Evolutionary conservation across 2,329 filamentous ascomycete genomes (phyloP).

Genomic region (Xylaria sp.): DNA sequence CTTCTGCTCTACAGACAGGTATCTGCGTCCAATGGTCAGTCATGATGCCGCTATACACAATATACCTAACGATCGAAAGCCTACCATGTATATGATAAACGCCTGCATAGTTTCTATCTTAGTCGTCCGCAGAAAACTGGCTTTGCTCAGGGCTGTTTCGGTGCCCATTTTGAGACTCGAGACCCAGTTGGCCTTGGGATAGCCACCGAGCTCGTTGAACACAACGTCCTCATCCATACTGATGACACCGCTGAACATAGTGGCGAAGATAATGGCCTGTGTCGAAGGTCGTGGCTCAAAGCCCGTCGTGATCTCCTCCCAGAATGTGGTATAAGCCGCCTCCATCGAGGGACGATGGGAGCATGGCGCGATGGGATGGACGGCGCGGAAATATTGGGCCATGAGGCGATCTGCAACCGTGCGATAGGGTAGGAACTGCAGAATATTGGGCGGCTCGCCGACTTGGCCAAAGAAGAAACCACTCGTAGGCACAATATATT

Average conservation of each 20-base stretch:
- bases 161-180: slow-evolving; percentile 60
- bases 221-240: slow-evolving; percentile 56
- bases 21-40: slow-evolving; percentile 43
- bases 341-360: slow-evolving; percentile 65
- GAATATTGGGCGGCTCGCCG: slow-evolving; percentile 44
- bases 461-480: slow-evolving; percentile 60
- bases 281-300: slow-evolving; percentile 59
- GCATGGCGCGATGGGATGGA: slow-evolving; percentile 63
- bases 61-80: too few relatives aligned
- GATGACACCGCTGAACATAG: slow-evolving; percentile 63
- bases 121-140: slow-evolving; percentile 64
- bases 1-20: slow-evolving; percentile 64
- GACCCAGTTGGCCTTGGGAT: slow-evolving; percentile 52
- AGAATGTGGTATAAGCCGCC: slow-evolving; percentile 58
- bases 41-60: background rate
- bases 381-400: slow-evolving; percentile 60
- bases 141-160: slow-evolving; percentile 61
- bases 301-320: slow-evolving; percentile 53
- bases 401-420: slow-evolving; percentile 56
- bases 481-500: slow-evolving; percentile 63
- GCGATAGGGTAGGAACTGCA: slow-evolving; percentile 56
- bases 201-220: slow-evolving; percentile 46
- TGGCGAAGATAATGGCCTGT: slow-evolving; percentile 64
- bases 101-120: slow-evolving; percentile 71
- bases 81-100: slow-evolving; percentile 66